These are phyloP conservation scores for Pseudozyma hubeiensis DNA, from an alignment of 1,284 basidiomycete genomes.

Conservation along the genomic window DNA sequence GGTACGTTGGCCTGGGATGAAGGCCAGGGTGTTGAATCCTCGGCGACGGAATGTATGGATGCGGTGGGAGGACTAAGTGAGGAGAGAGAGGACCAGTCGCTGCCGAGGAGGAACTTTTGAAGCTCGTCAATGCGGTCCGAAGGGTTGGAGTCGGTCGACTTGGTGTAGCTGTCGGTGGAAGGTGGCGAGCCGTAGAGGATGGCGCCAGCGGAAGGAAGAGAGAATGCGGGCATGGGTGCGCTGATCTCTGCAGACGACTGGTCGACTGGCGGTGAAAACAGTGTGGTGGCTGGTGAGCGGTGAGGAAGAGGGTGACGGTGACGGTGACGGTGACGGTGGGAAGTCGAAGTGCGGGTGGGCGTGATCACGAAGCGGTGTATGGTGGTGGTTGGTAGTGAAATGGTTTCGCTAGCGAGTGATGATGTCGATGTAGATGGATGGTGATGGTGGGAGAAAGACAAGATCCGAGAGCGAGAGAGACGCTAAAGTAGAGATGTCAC, in stretches of 20 bases:
- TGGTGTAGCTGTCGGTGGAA: conserved; percentile 22
- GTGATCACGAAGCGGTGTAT: conserved; percentile 8
- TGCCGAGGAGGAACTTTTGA: conserved; percentile 39
- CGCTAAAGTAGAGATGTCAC: background rate
- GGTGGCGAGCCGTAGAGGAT: conserved; percentile 23
- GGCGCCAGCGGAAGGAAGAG: conserved; percentile 15
- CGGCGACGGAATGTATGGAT: conserved; percentile 9
- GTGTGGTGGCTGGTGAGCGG: background rate
- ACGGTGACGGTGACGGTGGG: conserved; percentile 4
- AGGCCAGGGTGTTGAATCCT: conserved; percentile 9
- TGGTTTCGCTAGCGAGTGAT: background rate
- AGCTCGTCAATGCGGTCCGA: conserved; percentile 35
- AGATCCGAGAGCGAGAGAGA: conserved; percentile 7
- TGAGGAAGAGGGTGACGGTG: conserved; percentile 4
- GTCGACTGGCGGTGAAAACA: conserved; percentile 14
- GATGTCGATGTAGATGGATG: background rate
- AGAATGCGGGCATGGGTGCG: conserved; percentile 33
- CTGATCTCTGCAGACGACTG: conserved; percentile 10
- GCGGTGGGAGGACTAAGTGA: conserved; percentile 29
- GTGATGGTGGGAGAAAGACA: conserved; percentile 14
- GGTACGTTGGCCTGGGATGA: conserved; percentile 8
- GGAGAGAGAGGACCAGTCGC: conserved; percentile 46
- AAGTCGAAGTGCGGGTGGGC: conserved; percentile 5
- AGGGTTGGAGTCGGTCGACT: conserved; percentile 17
- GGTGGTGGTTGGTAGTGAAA: background rate